Conservation (phyloP, 78 protist species). For the Acrasis kona region DNA sequence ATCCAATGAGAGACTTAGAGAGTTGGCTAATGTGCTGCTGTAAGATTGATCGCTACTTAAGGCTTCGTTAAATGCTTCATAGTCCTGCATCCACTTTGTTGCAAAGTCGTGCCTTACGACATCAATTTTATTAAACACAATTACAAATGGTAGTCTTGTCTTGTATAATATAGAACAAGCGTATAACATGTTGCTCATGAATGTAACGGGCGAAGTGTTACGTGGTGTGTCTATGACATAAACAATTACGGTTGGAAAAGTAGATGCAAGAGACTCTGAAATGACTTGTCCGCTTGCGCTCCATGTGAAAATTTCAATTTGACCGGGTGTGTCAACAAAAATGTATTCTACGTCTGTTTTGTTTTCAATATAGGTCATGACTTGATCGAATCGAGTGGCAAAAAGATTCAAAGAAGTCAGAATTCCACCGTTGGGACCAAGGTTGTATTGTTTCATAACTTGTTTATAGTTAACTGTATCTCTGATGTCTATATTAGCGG, state of each 20-base stretch:
- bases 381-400: constrained; percentile 69
- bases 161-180: constrained; percentile 89
- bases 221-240: constrained; percentile 93
- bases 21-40: constrained; percentile 45
- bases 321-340: constrained; percentile 55
- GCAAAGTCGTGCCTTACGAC: constrained; percentile 43
- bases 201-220: constrained; percentile 76
- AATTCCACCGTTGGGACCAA: constrained; percentile 99
- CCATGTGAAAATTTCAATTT: constrained; percentile 98
- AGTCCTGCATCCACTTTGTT: constrained; percentile 80
- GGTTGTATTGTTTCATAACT: constrained; percentile 88
- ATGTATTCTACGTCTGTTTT: background rate
- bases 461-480: constrained; percentile 94
- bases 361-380: background rate
- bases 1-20: constrained; percentile 77
- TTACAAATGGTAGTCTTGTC: constrained; percentile 76
- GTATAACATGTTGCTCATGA: constrained; percentile 96
- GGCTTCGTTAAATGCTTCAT: constrained; percentile 27
- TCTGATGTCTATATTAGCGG: constrained; percentile 92
- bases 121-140: constrained; percentile 89
- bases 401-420: constrained; percentile 92
- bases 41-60: constrained; percentile 33
- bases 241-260: constrained; percentile 78
- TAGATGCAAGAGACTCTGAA: constrained; percentile 77
- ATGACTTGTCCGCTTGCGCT: constrained; percentile 89